Percentiles rank a stretch among this genome's conserved stretches.
Conservation (phyloP, 2,329 filamentous ascomycete genomes). For the Aspergillus spinulosporus region DNA sequence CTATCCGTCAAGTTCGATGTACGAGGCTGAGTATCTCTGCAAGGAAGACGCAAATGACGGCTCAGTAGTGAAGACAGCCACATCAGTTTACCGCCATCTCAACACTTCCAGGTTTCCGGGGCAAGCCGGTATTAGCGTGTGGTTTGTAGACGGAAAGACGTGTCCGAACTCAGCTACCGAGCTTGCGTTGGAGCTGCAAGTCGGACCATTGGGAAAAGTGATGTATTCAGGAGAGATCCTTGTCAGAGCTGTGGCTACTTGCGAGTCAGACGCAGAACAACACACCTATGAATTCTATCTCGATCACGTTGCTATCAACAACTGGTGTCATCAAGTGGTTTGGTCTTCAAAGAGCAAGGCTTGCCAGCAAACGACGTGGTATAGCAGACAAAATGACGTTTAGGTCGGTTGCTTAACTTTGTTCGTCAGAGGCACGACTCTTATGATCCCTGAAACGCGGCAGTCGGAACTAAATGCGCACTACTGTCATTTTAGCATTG, state of each 20-base stretch:
- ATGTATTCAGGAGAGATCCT: background rate
- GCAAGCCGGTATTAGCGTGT: background rate
- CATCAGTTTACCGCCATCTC: constrained; percentile 19
- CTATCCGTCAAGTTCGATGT: constrained; percentile 50
- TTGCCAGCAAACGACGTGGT: background rate
- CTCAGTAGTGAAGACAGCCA: background rate
- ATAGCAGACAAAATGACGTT: background rate
- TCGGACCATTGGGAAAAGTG: background rate
- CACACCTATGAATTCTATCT: constrained; percentile 5
- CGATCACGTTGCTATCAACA: constrained; percentile 4
- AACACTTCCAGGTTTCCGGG: constrained; percentile 15
- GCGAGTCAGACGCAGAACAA: background rate
- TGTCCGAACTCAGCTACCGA: background rate
- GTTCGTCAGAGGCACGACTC: background rate
- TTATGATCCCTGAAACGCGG: background rate
- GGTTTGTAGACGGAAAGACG: background rate
- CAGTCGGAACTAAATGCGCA: constrained; percentile 2
- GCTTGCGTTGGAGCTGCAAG: background rate
- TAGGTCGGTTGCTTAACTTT: background rate
- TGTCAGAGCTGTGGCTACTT: background rate
- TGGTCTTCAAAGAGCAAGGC: background rate
- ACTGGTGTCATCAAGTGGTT: background rate
- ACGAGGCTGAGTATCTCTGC: constrained; percentile 39
- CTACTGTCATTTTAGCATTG: background rate
- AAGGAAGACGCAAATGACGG: constrained; percentile 20